Evolutionary conservation across 164 flowering plant species (phyloP).

Genomic region (Aristolochia contorta): DNA sequence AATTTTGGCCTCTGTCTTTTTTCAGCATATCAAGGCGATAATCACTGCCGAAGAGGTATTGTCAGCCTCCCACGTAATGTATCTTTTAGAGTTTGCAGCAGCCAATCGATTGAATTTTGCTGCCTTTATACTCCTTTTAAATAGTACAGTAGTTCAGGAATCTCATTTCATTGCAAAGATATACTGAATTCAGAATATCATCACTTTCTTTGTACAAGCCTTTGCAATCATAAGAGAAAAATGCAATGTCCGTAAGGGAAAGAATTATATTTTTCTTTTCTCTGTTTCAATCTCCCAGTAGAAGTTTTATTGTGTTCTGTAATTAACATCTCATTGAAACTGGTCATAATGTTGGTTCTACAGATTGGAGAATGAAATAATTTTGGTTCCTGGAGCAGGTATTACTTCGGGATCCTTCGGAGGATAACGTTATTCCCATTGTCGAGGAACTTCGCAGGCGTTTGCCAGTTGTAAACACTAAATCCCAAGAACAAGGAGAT

Average conservation of each 20-base stretch:
- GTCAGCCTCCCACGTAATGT: background rate
- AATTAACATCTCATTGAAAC: background rate
- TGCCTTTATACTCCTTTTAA: background rate
- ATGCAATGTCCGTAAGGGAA: too few species aligned
- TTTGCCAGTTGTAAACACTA: conserved; percentile 34
- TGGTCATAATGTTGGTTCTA: background rate
- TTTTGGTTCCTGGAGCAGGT: conserved; percentile 33
- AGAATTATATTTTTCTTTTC: background rate
- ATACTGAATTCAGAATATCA: too few species aligned
- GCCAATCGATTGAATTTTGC: background rate
- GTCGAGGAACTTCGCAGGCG: conserved; percentile 84
- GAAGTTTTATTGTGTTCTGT: background rate
- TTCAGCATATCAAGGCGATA: conserved; percentile 92
- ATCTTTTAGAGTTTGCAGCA: background rate
- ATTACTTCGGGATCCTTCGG: conserved; percentile 76
- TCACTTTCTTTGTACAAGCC: too few species aligned
- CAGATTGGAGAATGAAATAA: background rate
- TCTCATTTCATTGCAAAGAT: background rate
- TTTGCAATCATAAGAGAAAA: too few species aligned
- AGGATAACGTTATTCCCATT: conserved; percentile 78
- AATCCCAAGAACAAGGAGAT: conserved; percentile 30
- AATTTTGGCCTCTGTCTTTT: background rate
- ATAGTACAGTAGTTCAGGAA: background rate
- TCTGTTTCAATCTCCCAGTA: background rate
- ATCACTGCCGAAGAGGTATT: conserved; percentile 89